Base-by-base conservation (phyloP, 2,329 filamentous ascomycete genomes). In the Fusarium citri region DNA sequence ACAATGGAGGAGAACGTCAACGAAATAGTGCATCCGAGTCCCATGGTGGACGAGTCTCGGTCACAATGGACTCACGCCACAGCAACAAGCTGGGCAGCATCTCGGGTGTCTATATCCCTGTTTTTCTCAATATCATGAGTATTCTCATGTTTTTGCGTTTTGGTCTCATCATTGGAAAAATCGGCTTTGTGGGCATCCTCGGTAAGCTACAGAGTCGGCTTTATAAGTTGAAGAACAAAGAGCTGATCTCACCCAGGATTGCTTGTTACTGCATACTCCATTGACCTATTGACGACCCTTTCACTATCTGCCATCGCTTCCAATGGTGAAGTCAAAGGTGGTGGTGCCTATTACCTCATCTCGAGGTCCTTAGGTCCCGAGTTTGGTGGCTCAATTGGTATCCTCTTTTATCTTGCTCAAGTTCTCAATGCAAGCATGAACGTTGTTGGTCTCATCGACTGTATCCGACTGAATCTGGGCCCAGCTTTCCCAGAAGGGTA, bases 91-190 rank as follows among this genome's bases (percentile, higher is more conserved):
- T 97, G 60, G 92, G 92, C 40, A 90, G 89, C 11, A 89, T 94
- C 71, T 92, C 90, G 6, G 92, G 92, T 10, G 92, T 97, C 49
- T 97, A 94, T 78, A 92, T 97, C 18, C 94, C 94, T 2, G 94
- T 94, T n/a, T 94, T 91, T 66, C 84, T 97, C 71, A 97, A 96
- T 79, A 94, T 97, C 43, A 82, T 97, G 71, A 95, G 92, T 74
- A 97, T 97, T 79, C 86, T 97, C 66, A 97, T 97, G 93, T 97
- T 97, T 81, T 84, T 97, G 74, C 89, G 94, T 23, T 97, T 97
- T 78, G 93, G 94, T 23, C 90, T 94, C 73, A 92, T 97, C 60
- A 84, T 97, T 23, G 94, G 93, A 11, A 91, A 95, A 76, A 87
- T 91, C 67, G 94, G 94, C 23, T 83, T 97, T 46, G 69, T 95